Conservation (phyloP, 345 rosid species). For the Kandelia obovata region DNA sequence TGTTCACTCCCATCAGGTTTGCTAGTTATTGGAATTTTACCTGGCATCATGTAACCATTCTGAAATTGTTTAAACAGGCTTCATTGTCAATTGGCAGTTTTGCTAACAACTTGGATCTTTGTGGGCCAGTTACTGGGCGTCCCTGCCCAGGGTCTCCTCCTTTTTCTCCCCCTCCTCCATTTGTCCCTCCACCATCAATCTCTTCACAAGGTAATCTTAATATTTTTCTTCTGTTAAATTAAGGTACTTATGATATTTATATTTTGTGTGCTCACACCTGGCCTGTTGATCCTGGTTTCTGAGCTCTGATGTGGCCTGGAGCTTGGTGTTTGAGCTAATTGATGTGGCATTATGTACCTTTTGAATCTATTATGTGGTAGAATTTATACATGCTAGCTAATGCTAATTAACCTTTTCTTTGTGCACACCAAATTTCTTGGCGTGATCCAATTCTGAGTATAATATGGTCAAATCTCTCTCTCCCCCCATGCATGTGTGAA, state of each 20-base stretch:
- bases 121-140: slow-evolving; percentile 92
- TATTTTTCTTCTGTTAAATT: background rate
- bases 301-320: background rate
- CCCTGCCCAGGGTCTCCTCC: slow-evolving; percentile 99
- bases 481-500: no score
- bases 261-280: background rate
- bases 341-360: background rate
- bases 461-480: no score
- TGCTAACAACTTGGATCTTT: slow-evolving; percentile 83
- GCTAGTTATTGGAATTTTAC: slow-evolving; percentile 13
- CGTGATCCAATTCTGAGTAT: no score
- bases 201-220: slow-evolving; percentile 59
- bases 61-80: slow-evolving; percentile 9
- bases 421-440: no score
- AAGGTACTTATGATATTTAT: background rate
- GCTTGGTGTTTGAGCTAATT: background rate
- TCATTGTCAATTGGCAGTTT: slow-evolving; percentile 58
- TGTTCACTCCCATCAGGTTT: slow-evolving; percentile 97
- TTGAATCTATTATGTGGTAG: background rate
- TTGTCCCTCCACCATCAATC: slow-evolving; percentile 73
- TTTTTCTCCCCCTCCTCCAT: slow-evolving; percentile 98
- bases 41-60: slow-evolving; percentile 3
- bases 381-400: background rate
- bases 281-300: background rate
- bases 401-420: background rate